phyloP scores from a whole-genome alignment of 1,284 basidiomycete species.

The Pseudozyma flocculosa region DNA sequence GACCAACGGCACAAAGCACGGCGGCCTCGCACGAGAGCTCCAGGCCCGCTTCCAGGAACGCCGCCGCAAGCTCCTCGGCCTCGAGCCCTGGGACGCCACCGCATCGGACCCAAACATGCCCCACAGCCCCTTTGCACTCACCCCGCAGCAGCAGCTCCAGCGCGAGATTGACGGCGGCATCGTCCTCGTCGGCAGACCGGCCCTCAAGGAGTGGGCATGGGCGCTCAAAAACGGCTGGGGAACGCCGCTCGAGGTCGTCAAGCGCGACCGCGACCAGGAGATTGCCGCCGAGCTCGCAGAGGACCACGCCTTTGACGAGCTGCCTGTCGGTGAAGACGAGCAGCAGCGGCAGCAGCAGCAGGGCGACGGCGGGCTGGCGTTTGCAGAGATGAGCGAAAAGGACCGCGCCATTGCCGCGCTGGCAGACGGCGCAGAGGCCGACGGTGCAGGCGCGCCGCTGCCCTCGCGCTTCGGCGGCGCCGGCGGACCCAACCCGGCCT shows the following conservation, averaged over 20 bases:
- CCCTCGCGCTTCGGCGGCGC: slow-evolving; percentile 17
- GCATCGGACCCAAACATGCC: slow-evolving; percentile 58
- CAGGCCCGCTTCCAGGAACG: slow-evolving; percentile 71
- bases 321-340: slow-evolving; percentile 23
- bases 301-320: slow-evolving; percentile 78
- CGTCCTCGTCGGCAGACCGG: slow-evolving; percentile 83
- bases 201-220: slow-evolving; percentile 90
- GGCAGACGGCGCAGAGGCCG: slow-evolving; percentile 28
- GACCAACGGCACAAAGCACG: slow-evolving; percentile 76
- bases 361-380: neutral
- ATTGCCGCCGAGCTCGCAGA: slow-evolving; percentile 70
- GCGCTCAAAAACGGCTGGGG: slow-evolving; percentile 84
- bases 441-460: slow-evolving; percentile 32
- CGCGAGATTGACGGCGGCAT: slow-evolving; percentile 77
- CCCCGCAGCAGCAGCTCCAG: slow-evolving; percentile 65
- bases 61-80: slow-evolving; percentile 61
- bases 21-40: slow-evolving; percentile 76
- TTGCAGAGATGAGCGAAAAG: slow-evolving; percentile 26
- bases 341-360: too few species aligned
- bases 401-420: slow-evolving; percentile 14
- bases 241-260: slow-evolving; percentile 64
- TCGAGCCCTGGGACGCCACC: slow-evolving; percentile 46
- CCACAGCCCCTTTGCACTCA: slow-evolving; percentile 65
- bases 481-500: slow-evolving; percentile 6
- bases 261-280: slow-evolving; percentile 68